Evolutionary conservation across 2,329 filamentous ascomycete species (phyloP).

Genomic region (Penicillium sumatraense): DNA sequence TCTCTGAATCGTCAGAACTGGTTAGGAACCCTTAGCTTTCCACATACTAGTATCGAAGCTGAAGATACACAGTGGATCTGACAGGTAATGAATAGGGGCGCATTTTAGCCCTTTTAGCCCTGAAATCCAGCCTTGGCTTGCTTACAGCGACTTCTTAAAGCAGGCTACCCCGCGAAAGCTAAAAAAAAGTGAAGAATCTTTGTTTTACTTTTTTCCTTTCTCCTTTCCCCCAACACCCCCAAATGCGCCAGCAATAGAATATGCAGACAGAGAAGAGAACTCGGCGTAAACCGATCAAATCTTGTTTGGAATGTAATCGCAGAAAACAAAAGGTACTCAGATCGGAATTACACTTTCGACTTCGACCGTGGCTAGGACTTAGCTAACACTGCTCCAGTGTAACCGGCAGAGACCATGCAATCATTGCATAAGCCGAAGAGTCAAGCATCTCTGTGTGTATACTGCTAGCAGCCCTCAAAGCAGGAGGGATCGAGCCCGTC

Average conservation of each 20-base stretch:
- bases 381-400: not conserved
- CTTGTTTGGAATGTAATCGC: conserved; percentile 7
- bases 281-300: conserved; percentile 5
- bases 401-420: conserved; percentile 6
- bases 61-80: not conserved
- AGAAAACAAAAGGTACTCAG: conserved; percentile 3
- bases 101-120: not conserved
- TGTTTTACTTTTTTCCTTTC: too few relatives aligned
- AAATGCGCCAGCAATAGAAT: not conserved
- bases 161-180: conserved; percentile 1
- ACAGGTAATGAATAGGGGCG: not conserved
- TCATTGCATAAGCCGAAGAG: conserved; percentile 2
- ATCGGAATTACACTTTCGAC: not conserved
- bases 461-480: not conserved
- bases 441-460: conserved; percentile 5
- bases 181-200: conserved; percentile 1
- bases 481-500: not conserved
- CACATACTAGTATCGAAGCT: too few relatives aligned
- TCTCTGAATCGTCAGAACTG: too few relatives aligned
- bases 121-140: not conserved
- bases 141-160: not conserved
- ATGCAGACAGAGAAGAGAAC: conserved; percentile 1
- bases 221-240: too few relatives aligned
- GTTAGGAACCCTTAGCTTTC: too few relatives aligned
- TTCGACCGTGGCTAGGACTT: too few relatives aligned